Conservation (phyloP, 345 rosid genomes). For the Boechera stricta region DNA sequence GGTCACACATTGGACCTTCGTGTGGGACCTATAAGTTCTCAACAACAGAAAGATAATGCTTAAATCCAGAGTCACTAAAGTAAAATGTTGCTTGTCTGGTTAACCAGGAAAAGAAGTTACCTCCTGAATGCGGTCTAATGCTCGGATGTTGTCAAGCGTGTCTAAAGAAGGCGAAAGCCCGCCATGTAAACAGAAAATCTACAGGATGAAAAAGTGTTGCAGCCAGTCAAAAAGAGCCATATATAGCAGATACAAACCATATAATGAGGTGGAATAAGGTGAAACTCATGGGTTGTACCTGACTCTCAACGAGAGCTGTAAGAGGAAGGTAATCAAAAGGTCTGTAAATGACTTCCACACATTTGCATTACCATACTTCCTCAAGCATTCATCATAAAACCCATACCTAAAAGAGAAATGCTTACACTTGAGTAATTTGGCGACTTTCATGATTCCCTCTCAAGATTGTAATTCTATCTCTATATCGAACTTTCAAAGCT, state of each 20-base stretch:
- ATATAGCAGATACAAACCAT: background rate
- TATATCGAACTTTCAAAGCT: conserved; percentile 82
- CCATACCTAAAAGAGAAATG: conserved; percentile 58
- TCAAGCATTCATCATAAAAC: conserved; percentile 85
- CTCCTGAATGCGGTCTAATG: conserved; percentile 92
- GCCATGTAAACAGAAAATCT: conserved; percentile 80
- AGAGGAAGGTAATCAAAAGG: conserved; percentile 84
- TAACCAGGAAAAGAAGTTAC: conserved; percentile 44
- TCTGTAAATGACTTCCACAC: conserved; percentile 71
- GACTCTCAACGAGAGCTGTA: conserved; percentile 91
- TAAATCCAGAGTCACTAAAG: background rate
- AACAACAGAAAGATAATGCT: background rate
- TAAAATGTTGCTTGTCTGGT: background rate
- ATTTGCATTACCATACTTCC: conserved; percentile 92
- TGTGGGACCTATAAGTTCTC: conserved; percentile 69
- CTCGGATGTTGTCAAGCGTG: conserved; percentile 83
- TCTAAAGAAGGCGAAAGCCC: conserved; percentile 91
- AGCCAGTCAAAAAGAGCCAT: background rate
- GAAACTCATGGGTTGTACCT: conserved; percentile 45
- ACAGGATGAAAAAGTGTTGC: background rate
- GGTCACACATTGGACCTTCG: conserved; percentile 96
- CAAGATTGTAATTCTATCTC: conserved; percentile 87
- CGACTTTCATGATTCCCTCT: conserved; percentile 96
- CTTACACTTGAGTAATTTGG: conserved; percentile 82
- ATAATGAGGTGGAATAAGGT: conserved; percentile 29